These are phyloP conservation scores for Vanrija humicola DNA, from an alignment of 1,284 basidiomycete genomes.

Conservation along the genomic window DNA sequence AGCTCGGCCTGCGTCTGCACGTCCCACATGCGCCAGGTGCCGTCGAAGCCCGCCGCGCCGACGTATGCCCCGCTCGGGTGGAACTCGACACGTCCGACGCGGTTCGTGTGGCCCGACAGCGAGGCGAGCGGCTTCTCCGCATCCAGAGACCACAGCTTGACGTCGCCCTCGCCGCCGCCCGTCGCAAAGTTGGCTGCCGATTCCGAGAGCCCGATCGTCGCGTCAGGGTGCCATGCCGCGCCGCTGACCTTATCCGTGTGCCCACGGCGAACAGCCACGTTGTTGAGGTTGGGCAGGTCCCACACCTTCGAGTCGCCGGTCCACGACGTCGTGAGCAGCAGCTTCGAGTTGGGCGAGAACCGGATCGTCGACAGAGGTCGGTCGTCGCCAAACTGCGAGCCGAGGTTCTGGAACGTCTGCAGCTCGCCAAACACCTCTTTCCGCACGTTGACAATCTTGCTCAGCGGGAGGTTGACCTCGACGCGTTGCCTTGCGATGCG, in stretches of 20 bases:
- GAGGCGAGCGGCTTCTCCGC: constrained; percentile 74
- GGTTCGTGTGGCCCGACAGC: constrained; percentile 81
- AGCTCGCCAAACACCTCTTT: constrained; percentile 84
- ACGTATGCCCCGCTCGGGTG: constrained; percentile 92
- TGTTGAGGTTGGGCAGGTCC: constrained; percentile 85
- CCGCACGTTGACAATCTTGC: constrained; percentile 83
- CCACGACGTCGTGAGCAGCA: constrained; percentile 92
- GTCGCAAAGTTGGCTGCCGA: constrained; percentile 80
- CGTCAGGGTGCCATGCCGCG: constrained; percentile 94
- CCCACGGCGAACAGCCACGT: constrained; percentile 66
- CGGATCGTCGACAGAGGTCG: constrained; percentile 89
- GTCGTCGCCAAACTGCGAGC: constrained; percentile 96
- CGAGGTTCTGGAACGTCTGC: constrained; percentile 83
- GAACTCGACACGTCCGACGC: constrained; percentile 90
- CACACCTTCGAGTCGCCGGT: constrained; percentile 90
- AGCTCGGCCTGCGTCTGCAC: constrained; percentile 74
- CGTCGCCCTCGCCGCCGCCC: constrained; percentile 78
- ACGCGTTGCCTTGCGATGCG: constrained; percentile 82
- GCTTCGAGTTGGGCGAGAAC: constrained; percentile 84
- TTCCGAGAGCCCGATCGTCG: constrained; percentile 71
- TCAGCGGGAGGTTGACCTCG: constrained; percentile 82
- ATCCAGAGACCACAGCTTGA: constrained; percentile 85
- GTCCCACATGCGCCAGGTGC: constrained; percentile 98
- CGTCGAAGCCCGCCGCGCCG: constrained; percentile 93
- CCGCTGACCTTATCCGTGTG: constrained; percentile 91